These are phyloP conservation scores for Pseudogymnoascus sp. DNA, from an alignment of 2,329 filamentous ascomycete species.

Conservation along the genomic window DNA sequence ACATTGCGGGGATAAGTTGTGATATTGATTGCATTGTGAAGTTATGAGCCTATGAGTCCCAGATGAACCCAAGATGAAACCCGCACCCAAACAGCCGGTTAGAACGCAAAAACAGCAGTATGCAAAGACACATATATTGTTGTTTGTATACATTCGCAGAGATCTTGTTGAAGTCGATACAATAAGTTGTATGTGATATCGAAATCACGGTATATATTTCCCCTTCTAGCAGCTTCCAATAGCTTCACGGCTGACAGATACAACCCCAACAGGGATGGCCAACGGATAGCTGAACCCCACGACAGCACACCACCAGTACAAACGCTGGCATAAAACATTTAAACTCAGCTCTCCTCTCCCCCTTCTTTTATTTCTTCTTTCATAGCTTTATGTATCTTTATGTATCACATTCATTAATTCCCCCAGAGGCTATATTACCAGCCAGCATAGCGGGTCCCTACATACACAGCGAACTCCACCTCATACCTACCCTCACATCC, in stretches of 20 bases:
- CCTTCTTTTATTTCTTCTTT: background rate
- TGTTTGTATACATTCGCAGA: background rate
- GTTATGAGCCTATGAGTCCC: background rate
- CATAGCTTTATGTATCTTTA: background rate
- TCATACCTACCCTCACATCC: background rate
- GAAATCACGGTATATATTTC: background rate
- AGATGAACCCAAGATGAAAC: background rate
- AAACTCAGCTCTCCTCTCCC: background rate
- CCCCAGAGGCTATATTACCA: background rate
- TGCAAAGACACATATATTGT: background rate
- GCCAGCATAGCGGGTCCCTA: background rate
- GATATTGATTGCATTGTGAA: background rate
- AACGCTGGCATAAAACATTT: background rate
- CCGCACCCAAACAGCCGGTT: background rate
- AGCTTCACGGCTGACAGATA: background rate
- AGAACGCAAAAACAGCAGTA: background rate
- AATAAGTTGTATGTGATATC: background rate
- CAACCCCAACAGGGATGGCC: background rate
- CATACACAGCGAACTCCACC: background rate
- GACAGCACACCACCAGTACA: conserved; percentile 3
- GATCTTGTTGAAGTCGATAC: background rate
- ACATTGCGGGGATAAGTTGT: background rate
- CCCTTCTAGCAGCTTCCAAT: background rate
- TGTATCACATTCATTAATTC: background rate
- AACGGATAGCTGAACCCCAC: background rate